phyloP scores from a whole-genome alignment of 139 green algal genomes.

The Diplosphaera chodatii region DNA sequence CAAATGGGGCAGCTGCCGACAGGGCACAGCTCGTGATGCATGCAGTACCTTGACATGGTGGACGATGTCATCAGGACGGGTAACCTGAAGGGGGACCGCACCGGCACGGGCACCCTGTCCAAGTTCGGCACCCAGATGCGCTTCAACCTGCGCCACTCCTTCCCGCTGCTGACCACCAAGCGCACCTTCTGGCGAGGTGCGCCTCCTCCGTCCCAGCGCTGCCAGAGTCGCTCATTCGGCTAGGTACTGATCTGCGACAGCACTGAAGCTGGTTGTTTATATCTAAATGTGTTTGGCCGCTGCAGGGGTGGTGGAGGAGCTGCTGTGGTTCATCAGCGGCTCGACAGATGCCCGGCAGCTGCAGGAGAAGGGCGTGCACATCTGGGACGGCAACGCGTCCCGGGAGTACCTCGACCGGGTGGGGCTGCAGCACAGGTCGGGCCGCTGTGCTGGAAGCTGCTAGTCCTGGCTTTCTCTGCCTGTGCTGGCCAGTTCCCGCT shows the following conservation, averaged over 20 bases:
- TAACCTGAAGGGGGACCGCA: slow-evolving; percentile 75
- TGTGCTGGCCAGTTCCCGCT: no score
- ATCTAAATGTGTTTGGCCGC: no score
- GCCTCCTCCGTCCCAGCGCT: not conserved
- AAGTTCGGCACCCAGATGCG: slow-evolving; percentile 85
- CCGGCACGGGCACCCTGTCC: slow-evolving; percentile 90
- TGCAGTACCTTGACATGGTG: slow-evolving; percentile 94
- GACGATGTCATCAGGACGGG: slow-evolving; percentile 77
- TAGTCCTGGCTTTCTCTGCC: no score
- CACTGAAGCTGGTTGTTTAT: no score
- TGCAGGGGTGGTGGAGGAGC: slow-evolving; percentile 91
- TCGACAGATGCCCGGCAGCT: slow-evolving; percentile 79
- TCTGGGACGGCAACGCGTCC: slow-evolving; percentile 96
- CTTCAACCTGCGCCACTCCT: slow-evolving; percentile 92
- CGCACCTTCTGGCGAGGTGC: slow-evolving; percentile 90
- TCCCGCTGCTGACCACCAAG: slow-evolving; percentile 98
- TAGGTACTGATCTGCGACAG: no score
- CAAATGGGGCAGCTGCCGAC: no score
- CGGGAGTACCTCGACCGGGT: slow-evolving; percentile 61
- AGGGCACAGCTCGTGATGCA: not conserved
- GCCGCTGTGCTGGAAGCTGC: not conserved
- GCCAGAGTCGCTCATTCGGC: no score
- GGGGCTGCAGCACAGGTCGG: slow-evolving; percentile 49
- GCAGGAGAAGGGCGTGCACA: slow-evolving; percentile 81
- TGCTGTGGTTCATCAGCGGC: slow-evolving; percentile 97